These are phyloP conservation scores for Dothideomycetes sp. DNA, from an alignment of 2,329 filamentous ascomycete species.

Conservation along the genomic window DNA sequence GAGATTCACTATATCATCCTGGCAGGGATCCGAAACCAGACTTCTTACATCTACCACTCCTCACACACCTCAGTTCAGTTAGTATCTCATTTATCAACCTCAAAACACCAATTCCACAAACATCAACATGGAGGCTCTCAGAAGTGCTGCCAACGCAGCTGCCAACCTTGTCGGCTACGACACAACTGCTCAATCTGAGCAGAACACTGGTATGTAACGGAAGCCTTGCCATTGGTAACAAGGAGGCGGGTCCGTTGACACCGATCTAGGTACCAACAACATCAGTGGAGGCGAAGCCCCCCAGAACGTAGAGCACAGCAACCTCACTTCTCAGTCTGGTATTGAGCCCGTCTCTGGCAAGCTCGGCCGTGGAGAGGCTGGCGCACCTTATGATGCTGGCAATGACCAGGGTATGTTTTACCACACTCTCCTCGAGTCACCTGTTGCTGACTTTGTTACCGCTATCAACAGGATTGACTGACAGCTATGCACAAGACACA, in stretches of 20 bases:
- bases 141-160: constrained; percentile 11
- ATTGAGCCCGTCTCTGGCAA: constrained; percentile 65
- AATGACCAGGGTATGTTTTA: constrained; percentile 51
- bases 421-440: background rate
- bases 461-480: background rate
- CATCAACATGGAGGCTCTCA: constrained; percentile 12
- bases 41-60: background rate
- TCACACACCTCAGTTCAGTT: too few relatives aligned
- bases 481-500: background rate
- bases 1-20: too few relatives aligned
- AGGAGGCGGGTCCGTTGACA: too few relatives aligned
- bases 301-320: background rate
- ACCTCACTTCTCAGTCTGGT: constrained; percentile 25
- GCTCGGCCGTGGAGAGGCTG: constrained; percentile 55
- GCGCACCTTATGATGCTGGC: constrained; percentile 70
- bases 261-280: background rate
- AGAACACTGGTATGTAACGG: constrained; percentile 4
- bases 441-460: background rate
- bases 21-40: too few relatives aligned
- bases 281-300: constrained; percentile 10
- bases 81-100: too few relatives aligned
- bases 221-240: background rate
- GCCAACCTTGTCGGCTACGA: constrained; percentile 5
- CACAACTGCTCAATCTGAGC: background rate
- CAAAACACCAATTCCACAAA: background rate